Evolutionary conservation across 2,329 filamentous ascomycete genomes (phyloP), one percentile per base, ranked within the genome.

Genomic region (Canariomyces notabilis): DNA sequence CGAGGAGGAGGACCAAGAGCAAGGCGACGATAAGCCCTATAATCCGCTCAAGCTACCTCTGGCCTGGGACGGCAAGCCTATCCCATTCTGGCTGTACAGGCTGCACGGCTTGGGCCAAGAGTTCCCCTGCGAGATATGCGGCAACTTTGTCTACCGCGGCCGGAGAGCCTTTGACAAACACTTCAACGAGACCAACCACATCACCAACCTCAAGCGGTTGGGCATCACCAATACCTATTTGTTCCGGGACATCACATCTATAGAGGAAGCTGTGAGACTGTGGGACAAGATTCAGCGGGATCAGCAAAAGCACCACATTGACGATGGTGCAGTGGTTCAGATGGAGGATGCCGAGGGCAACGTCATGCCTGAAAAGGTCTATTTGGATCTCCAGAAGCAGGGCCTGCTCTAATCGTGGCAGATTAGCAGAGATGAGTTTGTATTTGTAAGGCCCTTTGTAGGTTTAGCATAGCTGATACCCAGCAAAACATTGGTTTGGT

Each of bases 61-160:
- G 6, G 91, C 89, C 2, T 98, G 94, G 94, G 93, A 98, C 57
- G 93, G 94, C 58, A 98, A 98, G 64, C 93, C 94, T 0, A 98
- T 98, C 59, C 93, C 94, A 0, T 98, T 93, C 73, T 98, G 93
- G 93, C 77, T 98, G 14, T 98, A 97, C 75, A 93, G 96, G 58
- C 76, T 98, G 14, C 93, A 98, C 62, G 93, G 93, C 1, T 73
- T 98, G 20, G 93, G 93, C 7, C 89, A 95, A 11, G 93, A 98
- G 59, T 95, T 96, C 57, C 77, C 86, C 0, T 98, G 93, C 72
- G 91, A 98, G 64, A 88, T 98, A 46, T 98, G 93, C 62, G 93
- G 93, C 46, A 97, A 97, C 67, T 96, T 89, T 61, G 89, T 96
- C n/a, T 97, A 97, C 71, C 96, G 95, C 86, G 93, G 93, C 14